Evolutionary conservation across 495 filamentous ascomycete genomes (phyloP), one percentile per base, ranked within the genome.

Genomic region (Podospora pseudoanserina): DNA sequence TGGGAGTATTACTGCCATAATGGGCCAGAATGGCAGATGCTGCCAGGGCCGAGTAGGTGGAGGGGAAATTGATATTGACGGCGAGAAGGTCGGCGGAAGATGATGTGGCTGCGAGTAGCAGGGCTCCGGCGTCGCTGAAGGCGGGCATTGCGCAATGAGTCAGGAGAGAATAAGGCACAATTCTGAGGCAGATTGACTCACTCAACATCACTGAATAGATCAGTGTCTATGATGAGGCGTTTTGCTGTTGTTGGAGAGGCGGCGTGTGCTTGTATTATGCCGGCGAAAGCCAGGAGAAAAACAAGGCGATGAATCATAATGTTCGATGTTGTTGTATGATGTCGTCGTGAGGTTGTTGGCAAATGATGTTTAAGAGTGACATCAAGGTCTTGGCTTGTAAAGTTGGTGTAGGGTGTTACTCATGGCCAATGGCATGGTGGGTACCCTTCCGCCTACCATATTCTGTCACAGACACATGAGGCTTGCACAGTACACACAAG

Each of bases 141-240:
- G 26, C 26, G 26, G 65, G 13, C 30, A 30, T 32, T 4, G 20
- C 23, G 19, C 55, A 13, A 7, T 61, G n/a, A 6, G 49, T 65
- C 5, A 69, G 57, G 3, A 19, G 6, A 53, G 9, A 1, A 26
- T 20, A n/a, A 44, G n/a, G 5, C 64, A 13, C 7, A 16, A 13
- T 7, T 32, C 4, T 3, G 55, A 54, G 26, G 13, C 39, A 23
- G 27, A 28, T 4, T 3, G 2, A 56, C 75, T 49, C 64, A 78
- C 76, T 82, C 80, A 27, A 82, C 79, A 39, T 82, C 80, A 23
- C 78, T 80, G 64, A 79, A 81, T 44, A 82, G 70, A 30, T 81
- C 80, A 2, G 80, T 81, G 58, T 82, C 80, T 23, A 82, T 78
- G 23, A 82, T 75, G 2, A 78, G 65, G 54, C 74, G 74, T 65